Base-by-base conservation (phyloP, 352 stramenopile species). In the Phytophthora hybrid region DNA sequence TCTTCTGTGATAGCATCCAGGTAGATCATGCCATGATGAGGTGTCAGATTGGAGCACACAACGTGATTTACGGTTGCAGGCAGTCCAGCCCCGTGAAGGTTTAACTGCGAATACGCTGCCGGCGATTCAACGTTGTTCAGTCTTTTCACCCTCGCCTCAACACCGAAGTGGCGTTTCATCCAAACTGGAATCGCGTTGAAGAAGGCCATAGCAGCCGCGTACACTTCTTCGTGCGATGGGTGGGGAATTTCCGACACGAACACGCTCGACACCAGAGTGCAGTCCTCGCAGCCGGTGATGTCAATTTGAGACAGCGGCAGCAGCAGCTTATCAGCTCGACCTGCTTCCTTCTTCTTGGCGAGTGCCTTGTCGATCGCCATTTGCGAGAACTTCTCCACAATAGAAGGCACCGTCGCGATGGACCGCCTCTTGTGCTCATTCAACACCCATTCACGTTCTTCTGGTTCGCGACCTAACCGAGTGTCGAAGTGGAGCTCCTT, bases 241-340 rank as follows among this genome's bases (percentile, higher is more conserved):
- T 66, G 46, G 4, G 70, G 63, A 64, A 77, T 73, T 53, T 77
- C 65, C 3, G 70, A 65, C 11, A 77, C 41, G 51, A 69, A 77
- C 16, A 69, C 55, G 49, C 65, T 73, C 10, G 70, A 63, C 19
- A 77, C 49, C 16, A 73, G 54, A 19, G 70, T 77, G 54, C 57
- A 32, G 37, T 73, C 54, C 31, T 39, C 49, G 44, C 59, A 62
- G 21, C 63, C 70, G n/a, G 59, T 72, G 46, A 77, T 51, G 23
- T 60, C 56, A 16, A 69, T 49, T 47, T 55, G 58, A 10, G 58
- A 64, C 3, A 64, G 7, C 18, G 58, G 58, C 53, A 64, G 14
- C 21, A 55, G n/a, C 49, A 8, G 9, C 1, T 8, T 55, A 8
- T 16, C 49, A n/a, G 8, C 13, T 1, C 1, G 11, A 8, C 16